Evolutionary conservation across 1,284 basidiomycete species (phyloP), one percentile per base, ranked within the genome.

Genomic region (Gastroboletus turbinatus): DNA sequence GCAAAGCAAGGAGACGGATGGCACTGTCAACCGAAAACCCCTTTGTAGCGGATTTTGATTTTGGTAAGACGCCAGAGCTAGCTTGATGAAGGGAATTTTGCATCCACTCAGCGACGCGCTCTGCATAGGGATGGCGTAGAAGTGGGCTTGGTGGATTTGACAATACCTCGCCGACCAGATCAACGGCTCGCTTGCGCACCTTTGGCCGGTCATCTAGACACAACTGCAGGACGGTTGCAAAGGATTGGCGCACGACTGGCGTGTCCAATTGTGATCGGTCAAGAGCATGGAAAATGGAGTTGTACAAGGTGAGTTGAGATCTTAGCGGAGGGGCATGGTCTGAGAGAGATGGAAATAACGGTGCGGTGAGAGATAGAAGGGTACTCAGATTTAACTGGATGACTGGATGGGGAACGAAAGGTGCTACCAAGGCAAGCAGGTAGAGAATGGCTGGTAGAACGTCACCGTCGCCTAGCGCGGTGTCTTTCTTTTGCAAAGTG

Each of bases 171-270:
- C 81, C 82, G 40, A 99, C 82, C 23, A 92, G 83, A 64, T 98
- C 94, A 54, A 90, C 89, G 10, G 96, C 95, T 61, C 88, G 85
- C 73, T 87, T 95, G 55, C 97, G 85, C 46, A 99, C 94, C 77
- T 99, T 98, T 36, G 97, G 96, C 45, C 96, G 79, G 2, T 87
- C 82, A 76, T 99, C 96, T 49, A 94, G 78, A 63, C 86, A 89
- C 49, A 98, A 77, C 57, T 91, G 86, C 46, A 99, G 77, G 46
- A 96, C 78, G 23, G 87, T 85, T 33, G 87, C 85, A 73, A 92
- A 94, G 2, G 83, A 78, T 68, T 92, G 87, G 46, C 90, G 84
- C 63, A 90, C 81, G 72, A 76, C 87, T 65, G 78, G 85, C 60
- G 75, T 76, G 64, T 83, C 88, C 63, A 95, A 74, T 38, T 91